phyloP scores from a whole-genome alignment of 257 asterid species.

The Solanum acaule region DNA sequence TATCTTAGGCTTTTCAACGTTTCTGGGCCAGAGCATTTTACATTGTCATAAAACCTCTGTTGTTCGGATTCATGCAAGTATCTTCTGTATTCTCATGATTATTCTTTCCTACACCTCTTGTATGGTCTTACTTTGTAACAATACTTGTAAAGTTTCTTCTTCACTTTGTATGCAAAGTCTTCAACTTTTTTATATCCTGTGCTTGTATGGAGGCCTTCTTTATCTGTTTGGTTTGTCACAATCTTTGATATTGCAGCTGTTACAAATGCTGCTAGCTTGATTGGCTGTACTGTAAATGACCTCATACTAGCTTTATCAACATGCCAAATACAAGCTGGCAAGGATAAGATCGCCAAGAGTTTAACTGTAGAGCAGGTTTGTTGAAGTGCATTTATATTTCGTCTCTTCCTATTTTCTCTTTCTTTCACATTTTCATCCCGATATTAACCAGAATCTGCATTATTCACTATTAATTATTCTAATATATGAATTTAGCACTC shows the following conservation, averaged over 20 bases:
- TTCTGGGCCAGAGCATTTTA: background rate
- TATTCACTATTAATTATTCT: background rate
- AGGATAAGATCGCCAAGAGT: slow-evolving; percentile 46
- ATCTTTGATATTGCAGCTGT: slow-evolving; percentile 44
- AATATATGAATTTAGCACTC: background rate
- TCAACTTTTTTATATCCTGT: background rate
- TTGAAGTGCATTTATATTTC: background rate
- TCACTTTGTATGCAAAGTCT: background rate
- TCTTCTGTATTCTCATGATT: background rate
- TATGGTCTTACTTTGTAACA: background rate
- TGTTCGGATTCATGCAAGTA: background rate
- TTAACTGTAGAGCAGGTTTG: slow-evolving; percentile 70
- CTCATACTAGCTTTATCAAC: slow-evolving; percentile 68
- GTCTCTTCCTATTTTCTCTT: background rate
- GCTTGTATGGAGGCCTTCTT: background rate
- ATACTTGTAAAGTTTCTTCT: background rate
- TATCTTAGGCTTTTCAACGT: background rate
- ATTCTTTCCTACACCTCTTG: background rate
- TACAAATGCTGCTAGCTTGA: slow-evolving; percentile 62
- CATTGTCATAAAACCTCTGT: background rate
- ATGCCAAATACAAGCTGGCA: slow-evolving; percentile 54
- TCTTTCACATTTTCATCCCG: background rate
- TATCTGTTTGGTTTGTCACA: background rate
- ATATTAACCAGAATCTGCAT: background rate
- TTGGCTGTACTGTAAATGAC: slow-evolving; percentile 70